Evolutionary conservation across 106 monocot genomes (phyloP).

Genomic region (Acanthochlamys bracteata): DNA sequence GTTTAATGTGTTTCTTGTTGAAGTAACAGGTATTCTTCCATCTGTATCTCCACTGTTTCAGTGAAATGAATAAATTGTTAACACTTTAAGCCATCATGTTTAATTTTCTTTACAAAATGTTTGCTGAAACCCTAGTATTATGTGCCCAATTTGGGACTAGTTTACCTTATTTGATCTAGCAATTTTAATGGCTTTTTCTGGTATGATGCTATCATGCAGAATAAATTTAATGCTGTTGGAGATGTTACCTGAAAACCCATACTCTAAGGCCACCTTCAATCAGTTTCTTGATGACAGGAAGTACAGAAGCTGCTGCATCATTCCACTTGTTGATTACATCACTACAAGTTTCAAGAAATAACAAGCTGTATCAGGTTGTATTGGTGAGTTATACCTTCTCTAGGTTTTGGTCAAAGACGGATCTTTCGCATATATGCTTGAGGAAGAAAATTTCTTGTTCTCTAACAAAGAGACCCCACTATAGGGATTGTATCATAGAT

Average conservation of each 20-base stretch:
- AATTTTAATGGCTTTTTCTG: too few relatives aligned
- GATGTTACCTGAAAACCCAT: slow-evolving; percentile 75
- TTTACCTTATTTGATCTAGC: too few relatives aligned
- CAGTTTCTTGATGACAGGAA: slow-evolving; percentile 63
- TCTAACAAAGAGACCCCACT: too few relatives aligned
- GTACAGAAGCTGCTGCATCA: slow-evolving; percentile 29
- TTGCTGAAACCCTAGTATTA: too few relatives aligned
- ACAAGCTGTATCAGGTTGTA: not conserved
- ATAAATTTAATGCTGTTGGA: not conserved
- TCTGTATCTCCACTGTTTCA: slow-evolving; percentile 36
- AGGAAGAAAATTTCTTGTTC: too few relatives aligned
- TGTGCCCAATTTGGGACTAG: too few relatives aligned
- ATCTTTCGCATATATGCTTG: too few relatives aligned
- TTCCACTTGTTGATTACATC: slow-evolving; percentile 30
- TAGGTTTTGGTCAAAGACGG: not conserved
- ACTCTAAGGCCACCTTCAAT: slow-evolving; percentile 58
- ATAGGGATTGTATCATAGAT: too few relatives aligned
- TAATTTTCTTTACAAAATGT: too few relatives aligned
- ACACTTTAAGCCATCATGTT: too few relatives aligned
- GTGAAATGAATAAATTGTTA: not conserved
- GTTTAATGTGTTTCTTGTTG: slow-evolving; percentile 33
- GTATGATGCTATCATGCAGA: too few relatives aligned
- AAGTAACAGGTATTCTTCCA: slow-evolving; percentile 37
- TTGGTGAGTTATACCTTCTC: not conserved
- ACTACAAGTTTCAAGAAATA: not conserved